phyloP scores from a whole-genome alignment of 1,284 basidiomycete species.

The Tranzscheliella williamsii region DNA sequence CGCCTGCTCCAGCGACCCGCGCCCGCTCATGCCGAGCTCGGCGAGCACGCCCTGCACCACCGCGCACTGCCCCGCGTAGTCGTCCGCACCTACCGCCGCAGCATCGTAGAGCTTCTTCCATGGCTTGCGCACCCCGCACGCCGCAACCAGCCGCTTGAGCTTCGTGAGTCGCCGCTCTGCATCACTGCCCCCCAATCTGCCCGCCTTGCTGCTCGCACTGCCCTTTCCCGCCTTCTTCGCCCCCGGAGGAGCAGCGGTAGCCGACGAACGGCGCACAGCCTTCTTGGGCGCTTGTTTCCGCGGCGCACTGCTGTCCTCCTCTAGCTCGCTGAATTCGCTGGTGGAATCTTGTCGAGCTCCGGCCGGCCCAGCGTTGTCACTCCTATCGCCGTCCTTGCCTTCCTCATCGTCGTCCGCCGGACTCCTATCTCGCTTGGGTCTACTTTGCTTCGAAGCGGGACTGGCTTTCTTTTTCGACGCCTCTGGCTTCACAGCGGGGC shows the following conservation, averaged over 20 bases:
- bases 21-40: constrained; percentile 31
- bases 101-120: constrained; percentile 41
- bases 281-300: too few species aligned
- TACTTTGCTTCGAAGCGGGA: too few species aligned
- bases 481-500: too few species aligned
- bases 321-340: constrained; percentile 25
- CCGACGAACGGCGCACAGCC: too few species aligned
- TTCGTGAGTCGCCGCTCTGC: constrained; percentile 19
- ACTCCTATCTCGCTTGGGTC: too few species aligned
- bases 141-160: constrained; percentile 33
- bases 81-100: constrained; percentile 4
- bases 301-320: too few species aligned
- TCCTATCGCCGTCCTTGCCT: background rate
- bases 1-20: constrained; percentile 28
- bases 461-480: too few species aligned
- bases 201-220: too few species aligned
- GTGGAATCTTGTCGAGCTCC: background rate
- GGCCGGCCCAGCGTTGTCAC: too few species aligned
- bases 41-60: constrained; percentile 23
- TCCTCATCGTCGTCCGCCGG: too few species aligned
- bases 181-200: constrained; percentile 8
- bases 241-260: too few species aligned
- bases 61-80: constrained; percentile 11
- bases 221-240: too few species aligned
- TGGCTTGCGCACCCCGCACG: constrained; percentile 29